Conservation (phyloP, 106 monocot species). For the Platanthera zijinensis region DNA sequence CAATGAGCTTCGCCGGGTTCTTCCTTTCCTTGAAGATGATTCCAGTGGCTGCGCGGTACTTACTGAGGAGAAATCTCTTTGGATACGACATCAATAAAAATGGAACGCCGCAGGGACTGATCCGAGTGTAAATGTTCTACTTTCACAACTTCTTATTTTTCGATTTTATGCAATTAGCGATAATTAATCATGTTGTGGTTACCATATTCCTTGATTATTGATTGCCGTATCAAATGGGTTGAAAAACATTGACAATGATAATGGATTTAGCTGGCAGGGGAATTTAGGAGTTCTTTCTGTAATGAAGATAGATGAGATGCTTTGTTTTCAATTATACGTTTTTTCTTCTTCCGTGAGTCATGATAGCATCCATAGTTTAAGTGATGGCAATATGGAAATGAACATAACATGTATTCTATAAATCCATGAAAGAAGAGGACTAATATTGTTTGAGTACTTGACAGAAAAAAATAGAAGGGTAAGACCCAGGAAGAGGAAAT, state of each 20-base stretch:
- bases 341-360: no score
- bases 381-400: no score
- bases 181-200: background rate
- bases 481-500: no score
- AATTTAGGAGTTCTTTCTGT: background rate
- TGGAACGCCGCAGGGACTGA: conserved; percentile 58
- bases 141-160: background rate
- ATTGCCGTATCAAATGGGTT: background rate
- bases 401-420: no score
- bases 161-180: background rate
- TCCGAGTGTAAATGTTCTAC: conserved; percentile 72
- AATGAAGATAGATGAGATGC: background rate
- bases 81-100: conserved; percentile 97
- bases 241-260: background rate
- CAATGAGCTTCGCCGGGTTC: conserved; percentile 79
- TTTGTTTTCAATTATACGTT: background rate
- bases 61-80: conserved; percentile 62
- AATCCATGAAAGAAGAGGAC: no score
- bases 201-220: background rate
- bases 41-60: conserved; percentile 74
- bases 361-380: no score
- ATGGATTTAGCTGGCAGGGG: background rate
- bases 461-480: no score
- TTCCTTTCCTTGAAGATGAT: conserved; percentile 40
- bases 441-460: no score